A percentile compares a stretch with the other conserved stretches of the same genome.
phyloP scores from a whole-genome alignment of 2,329 filamentous ascomycete species.

The Delphinella strobiligena region DNA sequence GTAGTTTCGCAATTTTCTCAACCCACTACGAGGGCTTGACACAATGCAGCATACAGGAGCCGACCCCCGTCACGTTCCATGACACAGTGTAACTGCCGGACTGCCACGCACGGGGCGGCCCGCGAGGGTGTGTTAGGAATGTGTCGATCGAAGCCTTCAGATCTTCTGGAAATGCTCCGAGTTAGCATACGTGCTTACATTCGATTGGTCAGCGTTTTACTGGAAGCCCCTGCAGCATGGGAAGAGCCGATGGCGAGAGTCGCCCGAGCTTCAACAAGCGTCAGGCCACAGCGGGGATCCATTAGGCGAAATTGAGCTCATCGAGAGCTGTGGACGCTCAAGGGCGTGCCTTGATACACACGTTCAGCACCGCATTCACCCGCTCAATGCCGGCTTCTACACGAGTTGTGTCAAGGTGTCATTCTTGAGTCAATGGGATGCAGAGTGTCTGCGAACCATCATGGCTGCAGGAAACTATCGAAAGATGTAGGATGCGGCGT shows the following conservation, averaged over 20 bases:
- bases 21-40: no score
- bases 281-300: conserved; percentile 6
- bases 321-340: neutral
- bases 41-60: no score
- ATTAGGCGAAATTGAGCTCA: conserved; percentile 7
- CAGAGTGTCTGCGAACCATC: conserved; percentile 7
- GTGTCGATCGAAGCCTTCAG: conserved; percentile 5
- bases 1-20: no score
- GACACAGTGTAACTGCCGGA: conserved; percentile 8
- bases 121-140: conserved; percentile 7
- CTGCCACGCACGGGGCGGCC: conserved; percentile 10
- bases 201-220: conserved; percentile 3
- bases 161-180: conserved; percentile 9
- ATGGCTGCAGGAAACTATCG: conserved; percentile 9
- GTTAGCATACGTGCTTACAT: neutral
- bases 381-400: neutral
- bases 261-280: conserved; percentile 6
- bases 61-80: neutral
- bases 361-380: neutral
- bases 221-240: conserved; percentile 4
- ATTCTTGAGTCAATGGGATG: neutral
- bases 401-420: neutral
- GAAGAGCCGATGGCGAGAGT: conserved; percentile 6
- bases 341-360: neutral
- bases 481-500: conserved; percentile 6